Percentiles rank a stretch among this genome's conserved stretches.
phyloP scores from a whole-genome alignment of 208 protist genomes.

The Novymonas esmeraldas region DNA sequence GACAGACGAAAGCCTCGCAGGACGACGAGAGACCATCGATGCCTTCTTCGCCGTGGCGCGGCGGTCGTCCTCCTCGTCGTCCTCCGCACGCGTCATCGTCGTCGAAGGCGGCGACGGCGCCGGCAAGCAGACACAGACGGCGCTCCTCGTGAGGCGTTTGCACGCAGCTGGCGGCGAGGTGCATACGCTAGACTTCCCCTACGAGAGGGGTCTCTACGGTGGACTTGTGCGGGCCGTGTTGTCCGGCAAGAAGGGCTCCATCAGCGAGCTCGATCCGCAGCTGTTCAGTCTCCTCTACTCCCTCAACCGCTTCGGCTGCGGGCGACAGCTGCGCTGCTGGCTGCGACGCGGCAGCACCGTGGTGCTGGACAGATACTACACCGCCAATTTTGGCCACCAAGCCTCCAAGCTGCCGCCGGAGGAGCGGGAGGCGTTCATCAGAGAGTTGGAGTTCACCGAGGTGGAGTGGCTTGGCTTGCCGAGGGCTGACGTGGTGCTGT shows the following conservation, averaged over 20 bases:
- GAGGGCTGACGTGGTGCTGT: slow-evolving; percentile 67
- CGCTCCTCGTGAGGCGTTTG: slow-evolving; percentile 45
- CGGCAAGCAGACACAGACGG: slow-evolving; percentile 92
- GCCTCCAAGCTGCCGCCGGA: slow-evolving; percentile 77
- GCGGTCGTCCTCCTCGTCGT: slow-evolving; percentile 1
- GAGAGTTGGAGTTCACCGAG: slow-evolving; percentile 68
- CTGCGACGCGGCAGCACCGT: slow-evolving; percentile 58
- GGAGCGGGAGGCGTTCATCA: slow-evolving; percentile 67
- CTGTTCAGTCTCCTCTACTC: slow-evolving; percentile 92
- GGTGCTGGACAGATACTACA: slow-evolving; percentile 91
- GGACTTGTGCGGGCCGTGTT: slow-evolving; percentile 81
- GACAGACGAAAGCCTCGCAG: not conserved
- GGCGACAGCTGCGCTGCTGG: slow-evolving; percentile 71
- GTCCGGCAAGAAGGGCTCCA: slow-evolving; percentile 78
- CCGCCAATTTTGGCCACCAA: slow-evolving; percentile 92
- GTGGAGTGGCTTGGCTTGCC: slow-evolving; percentile 82
- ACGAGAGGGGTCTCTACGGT: slow-evolving; percentile 79
- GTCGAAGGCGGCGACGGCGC: slow-evolving; percentile 93
- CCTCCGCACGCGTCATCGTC: slow-evolving; percentile 58
- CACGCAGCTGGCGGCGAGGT: slow-evolving; percentile 21
- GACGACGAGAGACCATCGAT: slow-evolving; percentile 5
- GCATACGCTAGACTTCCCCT: slow-evolving; percentile 85
- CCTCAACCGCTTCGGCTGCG: slow-evolving; percentile 84
- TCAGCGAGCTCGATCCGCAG: slow-evolving; percentile 70
- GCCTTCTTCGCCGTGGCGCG: slow-evolving; percentile 36